Evolutionary conservation across 371 early-diverging fungal species (phyloP).

Genomic region (Capillidium heterosporum): DNA sequence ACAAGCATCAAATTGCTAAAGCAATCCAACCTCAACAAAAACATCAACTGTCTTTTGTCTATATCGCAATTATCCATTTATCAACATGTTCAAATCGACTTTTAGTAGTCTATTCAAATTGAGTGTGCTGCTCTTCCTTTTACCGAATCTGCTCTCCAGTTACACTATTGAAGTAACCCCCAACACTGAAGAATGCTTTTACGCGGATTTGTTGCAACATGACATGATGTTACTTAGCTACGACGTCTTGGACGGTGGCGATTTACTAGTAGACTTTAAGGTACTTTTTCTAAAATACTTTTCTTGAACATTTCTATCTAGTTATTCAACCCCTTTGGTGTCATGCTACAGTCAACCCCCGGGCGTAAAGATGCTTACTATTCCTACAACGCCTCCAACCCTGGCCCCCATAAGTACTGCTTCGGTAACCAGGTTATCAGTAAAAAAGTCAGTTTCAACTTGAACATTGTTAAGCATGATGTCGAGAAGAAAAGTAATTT

Average conservation of each 20-base stretch:
- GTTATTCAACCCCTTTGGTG: not conserved
- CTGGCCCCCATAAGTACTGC: conserved; percentile 2
- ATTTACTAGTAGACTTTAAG: not conserved
- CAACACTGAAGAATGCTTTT: not conserved
- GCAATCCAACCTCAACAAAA: too few species aligned
- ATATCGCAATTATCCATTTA: too few species aligned
- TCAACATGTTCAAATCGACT: not conserved
- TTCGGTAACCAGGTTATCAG: not conserved
- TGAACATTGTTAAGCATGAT: not conserved
- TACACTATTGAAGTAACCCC: not conserved
- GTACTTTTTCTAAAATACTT: not conserved
- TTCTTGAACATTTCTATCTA: not conserved
- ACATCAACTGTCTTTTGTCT: too few species aligned
- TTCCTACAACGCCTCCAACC: not conserved
- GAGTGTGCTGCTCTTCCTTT: not conserved
- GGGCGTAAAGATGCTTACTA: not conserved
- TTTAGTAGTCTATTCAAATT: not conserved
- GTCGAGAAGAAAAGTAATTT: not conserved
- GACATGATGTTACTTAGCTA: not conserved
- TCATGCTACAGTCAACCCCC: not conserved
- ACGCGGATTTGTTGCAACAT: not conserved
- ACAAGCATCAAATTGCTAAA: too few species aligned
- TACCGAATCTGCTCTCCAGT: not conserved
- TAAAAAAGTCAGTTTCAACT: not conserved
- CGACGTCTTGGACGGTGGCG: not conserved